Conservation (phyloP, 2,329 filamentous ascomycete genomes). For the Plenodomus biglobosus region DNA sequence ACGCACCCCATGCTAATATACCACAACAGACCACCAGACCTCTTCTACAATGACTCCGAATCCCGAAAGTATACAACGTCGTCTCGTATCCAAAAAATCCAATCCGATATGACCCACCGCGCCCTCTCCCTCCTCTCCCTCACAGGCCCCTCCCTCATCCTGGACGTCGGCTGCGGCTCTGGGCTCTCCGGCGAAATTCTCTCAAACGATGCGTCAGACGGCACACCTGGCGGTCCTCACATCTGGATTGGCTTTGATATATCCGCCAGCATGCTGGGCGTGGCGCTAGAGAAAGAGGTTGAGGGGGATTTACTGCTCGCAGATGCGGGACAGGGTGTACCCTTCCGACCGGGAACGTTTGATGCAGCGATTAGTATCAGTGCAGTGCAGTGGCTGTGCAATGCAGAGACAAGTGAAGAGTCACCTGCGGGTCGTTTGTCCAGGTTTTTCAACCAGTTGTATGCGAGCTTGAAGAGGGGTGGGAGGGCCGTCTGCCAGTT, state of each 20-base stretch:
- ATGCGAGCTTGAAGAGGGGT: constrained; percentile 78
- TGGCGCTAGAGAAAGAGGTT: constrained; percentile 86
- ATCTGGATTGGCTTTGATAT: constrained; percentile 98
- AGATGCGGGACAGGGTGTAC: constrained; percentile 93
- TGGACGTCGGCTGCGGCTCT: constrained; percentile 95
- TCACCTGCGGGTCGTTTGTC: constrained; percentile 74
- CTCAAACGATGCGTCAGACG: constrained; percentile 66
- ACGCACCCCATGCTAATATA: constrained; percentile 11
- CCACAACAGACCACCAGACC: constrained; percentile 74
- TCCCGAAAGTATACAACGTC: constrained; percentile 97
- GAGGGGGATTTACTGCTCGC: constrained; percentile 93
- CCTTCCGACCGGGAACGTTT: constrained; percentile 88
- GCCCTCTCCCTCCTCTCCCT: constrained; percentile 91
- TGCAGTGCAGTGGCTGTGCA: constrained; percentile 98
- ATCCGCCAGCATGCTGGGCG: constrained; percentile 91
- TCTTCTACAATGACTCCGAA: constrained; percentile 96
- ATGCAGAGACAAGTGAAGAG: constrained; percentile 86
- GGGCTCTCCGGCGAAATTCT: constrained; percentile 94
- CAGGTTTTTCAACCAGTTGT: constrained; percentile 90
- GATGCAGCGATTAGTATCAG: constrained; percentile 94
- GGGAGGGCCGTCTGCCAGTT: constrained; percentile 95
- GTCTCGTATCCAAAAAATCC: constrained; percentile 92
- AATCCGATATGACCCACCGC: constrained; percentile 90
- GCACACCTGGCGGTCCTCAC: constrained; percentile 73
- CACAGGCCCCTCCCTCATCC: constrained; percentile 76